A percentile compares a stretch with the other conserved stretches of the same genome.
phyloP scores from a whole-genome alignment of 352 stramenopile genomes.

The Hyaloperonospora brassicae region DNA sequence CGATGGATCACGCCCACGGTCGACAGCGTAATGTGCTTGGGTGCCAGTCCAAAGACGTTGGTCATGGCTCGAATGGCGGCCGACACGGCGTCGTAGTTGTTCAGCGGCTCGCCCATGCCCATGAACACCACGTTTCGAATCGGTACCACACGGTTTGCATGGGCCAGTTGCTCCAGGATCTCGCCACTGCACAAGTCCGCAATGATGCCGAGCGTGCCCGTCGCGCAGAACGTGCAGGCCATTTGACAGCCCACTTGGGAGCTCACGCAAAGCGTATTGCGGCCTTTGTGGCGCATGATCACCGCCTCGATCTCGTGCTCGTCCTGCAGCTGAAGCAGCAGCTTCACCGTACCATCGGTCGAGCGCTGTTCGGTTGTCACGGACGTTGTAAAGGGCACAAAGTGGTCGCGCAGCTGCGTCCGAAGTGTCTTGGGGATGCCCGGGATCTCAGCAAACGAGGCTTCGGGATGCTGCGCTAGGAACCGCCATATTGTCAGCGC shows the following conservation, averaged over 20 bases:
- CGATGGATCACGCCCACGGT: slow-evolving; percentile 95
- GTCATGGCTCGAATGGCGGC: slow-evolving; percentile 89
- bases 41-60: slow-evolving; percentile 85
- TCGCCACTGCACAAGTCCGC: slow-evolving; percentile 93
- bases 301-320: slow-evolving; percentile 93
- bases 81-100: slow-evolving; percentile 93
- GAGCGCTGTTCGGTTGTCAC: slow-evolving; percentile 74
- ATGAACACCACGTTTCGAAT: slow-evolving; percentile 97
- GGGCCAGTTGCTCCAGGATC: slow-evolving; percentile 96
- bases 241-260: slow-evolving; percentile 98
- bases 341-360: slow-evolving; percentile 85
- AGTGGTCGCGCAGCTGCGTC: slow-evolving; percentile 51
- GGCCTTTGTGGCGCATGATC: slow-evolving; percentile 93
- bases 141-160: slow-evolving; percentile 68
- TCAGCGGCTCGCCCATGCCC: slow-evolving; percentile 96
- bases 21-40: slow-evolving; percentile 94
- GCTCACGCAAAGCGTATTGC: slow-evolving; percentile 96
- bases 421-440: slow-evolving; percentile 33
- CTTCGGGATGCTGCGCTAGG: slow-evolving; percentile 50
- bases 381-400: slow-evolving; percentile 70
- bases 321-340: slow-evolving; percentile 85
- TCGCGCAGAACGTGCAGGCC: slow-evolving; percentile 98
- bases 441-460: slow-evolving; percentile 52
- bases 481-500: slow-evolving; percentile 61
- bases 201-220: slow-evolving; percentile 96